A percentile compares a stretch with the other conserved stretches of the same genome.
Evolutionary conservation across 176 grass and related monocot species (phyloP).

Genomic region (Puya raimondii): DNA sequence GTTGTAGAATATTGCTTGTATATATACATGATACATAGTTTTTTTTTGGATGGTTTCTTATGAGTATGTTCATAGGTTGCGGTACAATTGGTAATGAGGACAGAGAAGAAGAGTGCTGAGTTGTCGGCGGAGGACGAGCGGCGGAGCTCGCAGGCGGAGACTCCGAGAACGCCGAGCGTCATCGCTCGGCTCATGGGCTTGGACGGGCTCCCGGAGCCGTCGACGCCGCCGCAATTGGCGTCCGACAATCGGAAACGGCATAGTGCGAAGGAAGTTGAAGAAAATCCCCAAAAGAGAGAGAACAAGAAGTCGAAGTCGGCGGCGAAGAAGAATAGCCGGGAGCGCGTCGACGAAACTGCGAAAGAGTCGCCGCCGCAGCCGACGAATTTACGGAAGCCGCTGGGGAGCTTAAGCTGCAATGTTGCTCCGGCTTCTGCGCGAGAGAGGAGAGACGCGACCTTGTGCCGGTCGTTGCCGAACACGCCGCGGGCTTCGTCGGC

Average conservation of each 20-base stretch:
- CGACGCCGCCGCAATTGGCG: constrained; percentile 23
- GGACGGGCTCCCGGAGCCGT: constrained; percentile 47
- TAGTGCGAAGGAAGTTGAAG: background rate
- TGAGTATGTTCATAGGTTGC: background rate
- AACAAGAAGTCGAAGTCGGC: background rate
- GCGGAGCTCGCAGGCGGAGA: constrained; percentile 49
- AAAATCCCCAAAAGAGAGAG: background rate
- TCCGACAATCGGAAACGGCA: constrained; percentile 5
- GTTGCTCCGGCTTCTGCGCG: background rate
- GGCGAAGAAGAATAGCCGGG: constrained; percentile 40
- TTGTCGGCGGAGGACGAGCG: constrained; percentile 17
- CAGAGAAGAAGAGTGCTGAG: background rate
- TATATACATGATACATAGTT: background rate
- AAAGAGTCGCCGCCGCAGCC: constrained; percentile 2
- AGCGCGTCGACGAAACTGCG: constrained; percentile 31
- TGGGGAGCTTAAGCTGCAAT: constrained; percentile 64
- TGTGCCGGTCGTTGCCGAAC: constrained; percentile 45
- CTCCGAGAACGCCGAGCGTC: constrained; percentile 65
- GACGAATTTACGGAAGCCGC: constrained; percentile 35
- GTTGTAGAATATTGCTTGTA: background rate
- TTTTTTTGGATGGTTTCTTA: background rate
- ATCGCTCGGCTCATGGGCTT: constrained; percentile 81
- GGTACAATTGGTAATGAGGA: background rate
- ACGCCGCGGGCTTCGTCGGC: constrained; percentile 45
- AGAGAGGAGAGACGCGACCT: background rate